These are phyloP conservation scores for Candida smagusa DNA, from an alignment of 1,139 yeast genomes.

Conservation along the genomic window DNA sequence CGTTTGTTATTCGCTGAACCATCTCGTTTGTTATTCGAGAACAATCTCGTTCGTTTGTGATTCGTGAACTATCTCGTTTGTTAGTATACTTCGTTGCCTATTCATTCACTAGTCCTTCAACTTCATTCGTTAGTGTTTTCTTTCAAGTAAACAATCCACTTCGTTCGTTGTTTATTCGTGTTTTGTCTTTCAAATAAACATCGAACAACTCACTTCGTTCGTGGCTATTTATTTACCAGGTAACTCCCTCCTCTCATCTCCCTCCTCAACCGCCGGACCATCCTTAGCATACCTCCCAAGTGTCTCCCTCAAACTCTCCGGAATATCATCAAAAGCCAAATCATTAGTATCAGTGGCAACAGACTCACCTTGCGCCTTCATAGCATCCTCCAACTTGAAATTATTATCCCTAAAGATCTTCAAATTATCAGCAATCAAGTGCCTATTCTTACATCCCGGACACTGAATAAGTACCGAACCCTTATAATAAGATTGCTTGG, in stretches of 20 bases:
- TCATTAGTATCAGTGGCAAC: conserved; percentile 62
- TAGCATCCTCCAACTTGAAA: conserved; percentile 76
- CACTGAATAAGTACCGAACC: conserved; percentile 92
- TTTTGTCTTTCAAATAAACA: no score
- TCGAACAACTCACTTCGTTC: no score
- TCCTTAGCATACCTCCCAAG: conserved; percentile 67
- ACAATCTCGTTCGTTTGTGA: no score
- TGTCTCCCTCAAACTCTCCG: conserved; percentile 52
- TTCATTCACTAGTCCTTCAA: no score
- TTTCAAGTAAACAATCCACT: no score
- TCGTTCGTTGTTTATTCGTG: no score
- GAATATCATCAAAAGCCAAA: conserved; percentile 69
- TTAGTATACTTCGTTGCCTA: no score
- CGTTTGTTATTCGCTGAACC: no score
- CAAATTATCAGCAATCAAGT: conserved; percentile 88
- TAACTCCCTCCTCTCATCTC: conserved; percentile 13
- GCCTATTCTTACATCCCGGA: conserved; percentile 86
- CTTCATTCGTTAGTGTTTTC: no score
- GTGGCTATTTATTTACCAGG: conserved; percentile 8
- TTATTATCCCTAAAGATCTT: conserved; percentile 74
- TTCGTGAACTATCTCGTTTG: no score
- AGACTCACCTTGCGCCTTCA: conserved; percentile 71
- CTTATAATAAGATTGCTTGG: conserved; percentile 83
- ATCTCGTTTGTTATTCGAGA: no score
- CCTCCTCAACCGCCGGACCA: conserved; percentile 44